Conservation (phyloP, 768 basidiomycete genomes). For the Pisolithus sp. region DNA sequence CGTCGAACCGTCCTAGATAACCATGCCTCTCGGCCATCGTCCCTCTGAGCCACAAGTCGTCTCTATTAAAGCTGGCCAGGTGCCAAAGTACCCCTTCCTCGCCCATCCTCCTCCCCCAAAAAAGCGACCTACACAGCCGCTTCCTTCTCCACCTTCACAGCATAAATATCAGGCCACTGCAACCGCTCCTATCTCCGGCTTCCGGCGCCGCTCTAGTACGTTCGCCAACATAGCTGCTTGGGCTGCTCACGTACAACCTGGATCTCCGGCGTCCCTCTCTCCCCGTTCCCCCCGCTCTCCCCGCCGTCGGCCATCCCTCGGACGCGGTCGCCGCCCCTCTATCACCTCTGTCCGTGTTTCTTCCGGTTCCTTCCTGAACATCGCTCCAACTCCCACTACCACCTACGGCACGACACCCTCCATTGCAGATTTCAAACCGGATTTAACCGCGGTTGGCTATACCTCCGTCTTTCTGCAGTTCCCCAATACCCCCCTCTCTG, state of each 20-base stretch:
- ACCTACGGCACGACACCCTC: slow-evolving; percentile 33
- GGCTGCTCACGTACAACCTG: slow-evolving; percentile 63
- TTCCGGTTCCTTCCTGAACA: slow-evolving; percentile 44
- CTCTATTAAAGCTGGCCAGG: slow-evolving; percentile 10
- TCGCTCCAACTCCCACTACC: slow-evolving; percentile 36
- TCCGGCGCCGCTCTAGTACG: slow-evolving; percentile 36
- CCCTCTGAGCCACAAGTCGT: slow-evolving; percentile 11
- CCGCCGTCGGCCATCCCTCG: slow-evolving; percentile 28
- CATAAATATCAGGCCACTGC: slow-evolving; percentile 7
- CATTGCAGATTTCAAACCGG: slow-evolving; percentile 40
- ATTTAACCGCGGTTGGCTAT: slow-evolving; percentile 59
- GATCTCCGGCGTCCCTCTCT: slow-evolving; percentile 47
- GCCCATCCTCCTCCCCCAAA: slow-evolving; percentile 36
- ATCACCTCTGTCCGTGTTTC: slow-evolving; percentile 33
- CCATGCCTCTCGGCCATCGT: neutral
- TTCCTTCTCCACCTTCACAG: slow-evolving; percentile 16
- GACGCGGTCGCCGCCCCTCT: slow-evolving; percentile 26
- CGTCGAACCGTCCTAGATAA: neutral
- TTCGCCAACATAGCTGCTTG: slow-evolving; percentile 50
- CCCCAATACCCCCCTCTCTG: slow-evolving; percentile 40
- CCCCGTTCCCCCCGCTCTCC: slow-evolving; percentile 34
- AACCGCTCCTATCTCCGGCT: slow-evolving; percentile 11
- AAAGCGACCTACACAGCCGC: slow-evolving; percentile 27
- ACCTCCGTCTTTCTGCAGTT: slow-evolving; percentile 59
- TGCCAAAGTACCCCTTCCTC: slow-evolving; percentile 36